These are phyloP conservation scores for Aspergillus candidus DNA, from an alignment of 2,329 filamentous ascomycete genomes.

Conservation along the genomic window DNA sequence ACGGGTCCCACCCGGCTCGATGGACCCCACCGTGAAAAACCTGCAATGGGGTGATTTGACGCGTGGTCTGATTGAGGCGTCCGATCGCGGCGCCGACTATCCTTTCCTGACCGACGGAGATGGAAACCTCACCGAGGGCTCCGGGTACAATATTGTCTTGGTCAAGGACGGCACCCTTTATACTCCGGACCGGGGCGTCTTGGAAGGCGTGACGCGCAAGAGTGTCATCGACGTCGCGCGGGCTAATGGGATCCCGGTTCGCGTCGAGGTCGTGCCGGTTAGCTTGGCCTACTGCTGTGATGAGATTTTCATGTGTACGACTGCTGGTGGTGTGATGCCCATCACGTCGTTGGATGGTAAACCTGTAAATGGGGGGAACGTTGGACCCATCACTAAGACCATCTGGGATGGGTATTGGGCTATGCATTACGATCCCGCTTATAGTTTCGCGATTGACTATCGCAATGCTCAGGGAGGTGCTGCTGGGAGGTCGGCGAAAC, in stretches of 20 bases:
- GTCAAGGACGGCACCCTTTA: slow-evolving; percentile 43
- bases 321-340: slow-evolving; percentile 50
- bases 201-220: slow-evolving; percentile 46
- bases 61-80: slow-evolving; percentile 43
- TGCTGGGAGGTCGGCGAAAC: too few relatives aligned
- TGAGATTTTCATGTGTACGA: slow-evolving; percentile 50
- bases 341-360: slow-evolving; percentile 44
- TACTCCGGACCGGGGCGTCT: slow-evolving; percentile 44
- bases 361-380: slow-evolving; percentile 36
- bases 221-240: slow-evolving; percentile 43
- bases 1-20: slow-evolving; percentile 40
- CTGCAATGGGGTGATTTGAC: slow-evolving; percentile 48
- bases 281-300: slow-evolving; percentile 39
- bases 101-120: slow-evolving; percentile 50
- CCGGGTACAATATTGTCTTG: slow-evolving; percentile 46
- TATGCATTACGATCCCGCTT: slow-evolving; percentile 40
- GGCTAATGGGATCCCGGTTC: slow-evolving; percentile 29
- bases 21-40: slow-evolving; percentile 50
- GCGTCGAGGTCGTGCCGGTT: slow-evolving; percentile 39
- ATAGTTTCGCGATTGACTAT: slow-evolving; percentile 25
- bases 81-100: slow-evolving; percentile 43
- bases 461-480: background rate
- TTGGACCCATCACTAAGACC: slow-evolving; percentile 42
- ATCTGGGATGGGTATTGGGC: slow-evolving; percentile 50
- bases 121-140: slow-evolving; percentile 46